Evolutionary conservation across 768 basidiomycete genomes (phyloP), one percentile per base, ranked within the genome.

Genomic region (Rhizopogon salebrosus): DNA sequence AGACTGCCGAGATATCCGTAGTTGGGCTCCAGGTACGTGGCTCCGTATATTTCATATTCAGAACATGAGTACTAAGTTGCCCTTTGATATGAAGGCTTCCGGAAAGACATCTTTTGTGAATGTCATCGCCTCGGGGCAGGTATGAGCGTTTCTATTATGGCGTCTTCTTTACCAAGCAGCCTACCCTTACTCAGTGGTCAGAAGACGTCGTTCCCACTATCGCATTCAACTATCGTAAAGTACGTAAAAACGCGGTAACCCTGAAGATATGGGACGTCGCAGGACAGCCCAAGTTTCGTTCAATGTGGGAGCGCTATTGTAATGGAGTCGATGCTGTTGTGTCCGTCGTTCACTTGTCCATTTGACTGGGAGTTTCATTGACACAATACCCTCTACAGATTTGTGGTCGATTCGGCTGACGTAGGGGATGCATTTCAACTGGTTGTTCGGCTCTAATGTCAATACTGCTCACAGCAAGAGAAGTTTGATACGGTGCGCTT

Each of bases 141-240:
- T 85, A 49, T 58, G 70, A 20, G 13, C 29, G 7, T 31, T 14
- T 4, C 4, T 8, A 29, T 62, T 49, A 51, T 51, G 55, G 53
- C 29, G 23, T 49, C 36, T 41, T 40, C 29, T 48, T 24, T n/a
- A 24, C 31, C 36, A 24, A 39, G 13, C 43, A 7, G 36, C 22
- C 34, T 26, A 43, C 34, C 22, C 16, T 41, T n/a, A 50, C 34
- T 35, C 69, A 95, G 83, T 97, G 92, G 89, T 92, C 89, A 54
- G 92, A 95, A 73, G 94, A 95, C 51, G 92, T 94, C n/a, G 93
- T 93, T 0, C 94, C 94, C 0, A 97, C 94, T 1, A 89, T 97
- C 20, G 92, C 93, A 6, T 97, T 93, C 75, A 94, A 93, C 60
- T 84, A 93, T 62, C 79, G 90, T 18, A 92, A 90, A 66, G 85